These are phyloP conservation scores for Gossypium davidsonii DNA, from an alignment of 441 rosid species.

Conservation along the genomic window DNA sequence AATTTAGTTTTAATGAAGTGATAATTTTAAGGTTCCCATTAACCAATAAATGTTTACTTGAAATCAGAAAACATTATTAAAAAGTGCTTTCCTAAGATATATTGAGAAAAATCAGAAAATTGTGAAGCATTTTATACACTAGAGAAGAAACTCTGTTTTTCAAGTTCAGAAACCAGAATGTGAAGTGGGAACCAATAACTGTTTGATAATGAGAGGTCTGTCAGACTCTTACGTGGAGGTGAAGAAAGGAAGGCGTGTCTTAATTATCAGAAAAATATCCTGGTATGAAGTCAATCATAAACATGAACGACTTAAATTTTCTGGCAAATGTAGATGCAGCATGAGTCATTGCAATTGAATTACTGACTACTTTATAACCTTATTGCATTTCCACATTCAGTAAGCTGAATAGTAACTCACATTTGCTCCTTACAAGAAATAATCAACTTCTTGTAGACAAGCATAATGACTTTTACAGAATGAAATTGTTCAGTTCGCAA, in stretches of 20 bases:
- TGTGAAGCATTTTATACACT: neutral
- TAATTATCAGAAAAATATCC: neutral
- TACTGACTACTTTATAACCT: neutral
- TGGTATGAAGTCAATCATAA: neutral
- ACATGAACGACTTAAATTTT: neutral
- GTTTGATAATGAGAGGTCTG: neutral
- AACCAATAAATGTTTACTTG: neutral
- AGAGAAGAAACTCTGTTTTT: neutral
- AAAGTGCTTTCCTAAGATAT: neutral
- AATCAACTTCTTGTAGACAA: conserved; percentile 54
- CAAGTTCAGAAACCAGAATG: neutral
- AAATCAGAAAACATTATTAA: neutral
- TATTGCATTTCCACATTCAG: conserved; percentile 5
- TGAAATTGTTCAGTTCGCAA: conserved; percentile 55
- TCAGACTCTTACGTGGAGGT: neutral
- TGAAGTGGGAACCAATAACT: neutral
- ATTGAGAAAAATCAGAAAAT: neutral
- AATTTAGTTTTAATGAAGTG: neutral
- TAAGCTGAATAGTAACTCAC: conserved; percentile 31
- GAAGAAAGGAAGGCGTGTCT: neutral
- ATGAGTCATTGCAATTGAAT: neutral
- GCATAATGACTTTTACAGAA: conserved; percentile 44
- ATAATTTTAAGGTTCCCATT: neutral
- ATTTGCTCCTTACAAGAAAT: conserved; percentile 56
- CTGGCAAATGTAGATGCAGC: neutral